These are phyloP conservation scores for Plasmopara halstedii DNA, from an alignment of 352 stramenopile species.

Conservation along the genomic window DNA sequence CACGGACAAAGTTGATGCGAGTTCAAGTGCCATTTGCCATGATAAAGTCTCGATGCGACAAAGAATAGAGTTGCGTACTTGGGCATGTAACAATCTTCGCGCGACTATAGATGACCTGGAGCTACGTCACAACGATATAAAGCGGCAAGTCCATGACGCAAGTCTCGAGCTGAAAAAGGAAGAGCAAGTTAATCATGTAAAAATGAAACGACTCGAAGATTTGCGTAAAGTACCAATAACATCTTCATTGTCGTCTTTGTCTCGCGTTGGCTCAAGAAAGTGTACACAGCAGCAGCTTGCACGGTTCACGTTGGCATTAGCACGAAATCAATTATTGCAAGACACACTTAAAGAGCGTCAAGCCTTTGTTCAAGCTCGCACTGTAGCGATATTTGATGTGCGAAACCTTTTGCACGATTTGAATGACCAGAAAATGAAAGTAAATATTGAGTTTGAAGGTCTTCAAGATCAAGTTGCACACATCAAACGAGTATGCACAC, in stretches of 20 bases:
- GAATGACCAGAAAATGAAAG: slow-evolving; percentile 16
- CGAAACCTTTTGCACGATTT: slow-evolving; percentile 31
- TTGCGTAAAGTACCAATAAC: slow-evolving; percentile 9
- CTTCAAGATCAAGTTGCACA: slow-evolving; percentile 32
- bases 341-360: slow-evolving; percentile 13
- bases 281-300: slow-evolving; percentile 17
- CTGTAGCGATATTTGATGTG: slow-evolving; percentile 58
- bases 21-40: slow-evolving; percentile 3
- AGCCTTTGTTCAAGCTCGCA: slow-evolving; percentile 27
- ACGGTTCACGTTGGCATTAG: slow-evolving; percentile 9
- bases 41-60: slow-evolving; percentile 32
- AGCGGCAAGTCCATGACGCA: slow-evolving; percentile 41
- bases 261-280: slow-evolving; percentile 11
- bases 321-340: slow-evolving; percentile 22
- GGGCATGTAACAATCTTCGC: slow-evolving; percentile 51
- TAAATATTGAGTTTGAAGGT: slow-evolving; percentile 17
- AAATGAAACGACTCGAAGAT: slow-evolving; percentile 47
- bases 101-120: slow-evolving; percentile 41
- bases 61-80: slow-evolving; percentile 39
- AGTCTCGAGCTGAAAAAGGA: slow-evolving; percentile 46
- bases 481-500: slow-evolving; percentile 50
- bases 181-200: slow-evolving; percentile 42
- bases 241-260: slow-evolving; percentile 1
- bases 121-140: slow-evolving; percentile 49
- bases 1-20: slow-evolving; percentile 3